phyloP scores from a whole-genome alignment of 371 early-diverging fungal species.

The Syncephalis fuscata region DNA sequence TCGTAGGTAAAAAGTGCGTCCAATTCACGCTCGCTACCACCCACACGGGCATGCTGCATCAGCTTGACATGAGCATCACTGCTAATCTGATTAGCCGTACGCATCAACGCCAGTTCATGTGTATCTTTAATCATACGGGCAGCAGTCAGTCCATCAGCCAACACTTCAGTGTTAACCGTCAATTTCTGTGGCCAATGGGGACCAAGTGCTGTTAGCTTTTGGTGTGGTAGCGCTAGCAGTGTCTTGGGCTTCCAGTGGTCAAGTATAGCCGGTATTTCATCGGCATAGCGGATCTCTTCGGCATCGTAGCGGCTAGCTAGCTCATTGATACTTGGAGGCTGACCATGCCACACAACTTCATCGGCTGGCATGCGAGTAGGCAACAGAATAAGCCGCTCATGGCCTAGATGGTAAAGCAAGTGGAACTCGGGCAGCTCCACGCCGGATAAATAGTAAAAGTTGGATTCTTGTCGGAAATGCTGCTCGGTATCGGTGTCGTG shows the following conservation, averaged over 20 bases:
- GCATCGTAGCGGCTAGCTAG: slow-evolving; percentile 26
- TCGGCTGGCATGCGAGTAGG: slow-evolving; percentile 19
- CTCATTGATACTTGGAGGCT: slow-evolving; percentile 13
- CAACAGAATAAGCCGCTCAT: slow-evolving; percentile 18
- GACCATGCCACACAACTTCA: slow-evolving; percentile 32
- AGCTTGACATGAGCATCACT: slow-evolving; percentile 31
- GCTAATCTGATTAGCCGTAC: slow-evolving; percentile 15
- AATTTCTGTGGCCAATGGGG: not conserved
- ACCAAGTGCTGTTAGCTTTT: not conserved
- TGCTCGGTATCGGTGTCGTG: slow-evolving; percentile 47
- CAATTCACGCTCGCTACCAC: slow-evolving; percentile 31
- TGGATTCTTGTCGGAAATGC: slow-evolving; percentile 28
- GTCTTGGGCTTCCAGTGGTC: slow-evolving; percentile 10
- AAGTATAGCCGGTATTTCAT: slow-evolving; percentile 11
- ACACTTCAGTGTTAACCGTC: not conserved
- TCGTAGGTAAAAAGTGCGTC: slow-evolving; percentile 33
- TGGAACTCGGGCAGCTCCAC: slow-evolving; percentile 31
- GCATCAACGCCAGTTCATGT: slow-evolving; percentile 25
- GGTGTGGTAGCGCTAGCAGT: slow-evolving; percentile 8
- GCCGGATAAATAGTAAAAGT: slow-evolving; percentile 35
- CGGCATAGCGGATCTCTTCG: slow-evolving; percentile 19
- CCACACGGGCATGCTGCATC: slow-evolving; percentile 20
- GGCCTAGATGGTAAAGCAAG: slow-evolving; percentile 19
- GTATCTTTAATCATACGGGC: slow-evolving; percentile 30
- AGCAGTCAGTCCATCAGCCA: slow-evolving; percentile 18